Evolutionary conservation across 139 green algal species (phyloP).

Genomic region (Bryopsis sp.): DNA sequence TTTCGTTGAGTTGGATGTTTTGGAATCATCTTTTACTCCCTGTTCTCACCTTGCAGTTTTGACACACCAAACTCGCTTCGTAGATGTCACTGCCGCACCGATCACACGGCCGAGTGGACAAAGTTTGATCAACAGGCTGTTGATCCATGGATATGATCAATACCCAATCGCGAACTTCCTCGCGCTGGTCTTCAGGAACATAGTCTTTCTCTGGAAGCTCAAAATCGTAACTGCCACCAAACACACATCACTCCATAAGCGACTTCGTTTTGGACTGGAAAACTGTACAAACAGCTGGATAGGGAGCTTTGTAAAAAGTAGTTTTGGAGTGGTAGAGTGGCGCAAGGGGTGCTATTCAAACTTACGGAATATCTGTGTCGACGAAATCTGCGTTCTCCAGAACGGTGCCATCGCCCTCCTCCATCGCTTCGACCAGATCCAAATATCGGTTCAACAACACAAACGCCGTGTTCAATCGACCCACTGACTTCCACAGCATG

Average conservation of each 20-base stretch:
- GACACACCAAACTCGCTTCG: constrained; percentile 52
- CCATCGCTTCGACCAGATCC: constrained; percentile 72
- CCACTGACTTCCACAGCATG: constrained; percentile 36
- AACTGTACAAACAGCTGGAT: too few species aligned
- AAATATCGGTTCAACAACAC: constrained; percentile 80
- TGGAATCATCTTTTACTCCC: too few species aligned
- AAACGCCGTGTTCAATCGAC: constrained; percentile 59
- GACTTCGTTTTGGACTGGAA: not conserved
- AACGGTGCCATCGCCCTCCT: constrained; percentile 46
- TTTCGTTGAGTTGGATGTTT: too few species aligned
- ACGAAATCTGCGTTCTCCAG: constrained; percentile 66
- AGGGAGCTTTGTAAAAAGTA: too few species aligned
- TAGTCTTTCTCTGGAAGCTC: constrained; percentile 49
- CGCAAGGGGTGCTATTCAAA: too few species aligned
- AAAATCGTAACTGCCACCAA: constrained; percentile 41
- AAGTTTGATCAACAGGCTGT: constrained; percentile 34
- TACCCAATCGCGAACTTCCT: constrained; percentile 37
- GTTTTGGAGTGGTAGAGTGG: too few species aligned
- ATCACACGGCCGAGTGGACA: constrained; percentile 39
- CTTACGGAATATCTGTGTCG: constrained; percentile 16
- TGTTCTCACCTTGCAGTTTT: constrained; percentile 44
- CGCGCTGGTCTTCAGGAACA: constrained; percentile 36
- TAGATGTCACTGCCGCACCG: constrained; percentile 56
- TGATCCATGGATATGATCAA: constrained; percentile 31
- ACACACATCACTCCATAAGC: not conserved